Conservation (phyloP, 2,329 filamentous ascomycete species). For the Akanthomyces lecanii region DNA sequence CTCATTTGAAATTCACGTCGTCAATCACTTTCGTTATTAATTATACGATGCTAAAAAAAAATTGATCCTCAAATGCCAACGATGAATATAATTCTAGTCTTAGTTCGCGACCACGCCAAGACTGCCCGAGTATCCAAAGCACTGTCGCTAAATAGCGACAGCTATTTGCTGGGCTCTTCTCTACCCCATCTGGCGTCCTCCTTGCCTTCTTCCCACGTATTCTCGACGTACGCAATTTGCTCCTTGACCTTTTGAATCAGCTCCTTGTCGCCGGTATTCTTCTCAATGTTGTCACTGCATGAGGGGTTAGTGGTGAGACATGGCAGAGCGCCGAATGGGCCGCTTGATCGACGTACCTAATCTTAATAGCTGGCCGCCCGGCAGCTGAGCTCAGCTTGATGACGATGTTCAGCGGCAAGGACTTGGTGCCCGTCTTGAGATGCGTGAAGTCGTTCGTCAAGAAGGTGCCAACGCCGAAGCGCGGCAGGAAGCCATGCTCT, state of each 20-base stretch:
- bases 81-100: background rate
- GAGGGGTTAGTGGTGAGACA: background rate
- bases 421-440: slow-evolving; percentile 71
- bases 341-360: slow-evolving; percentile 47
- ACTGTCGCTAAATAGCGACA: background rate
- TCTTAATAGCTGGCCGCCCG: slow-evolving; percentile 82
- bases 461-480: slow-evolving; percentile 93
- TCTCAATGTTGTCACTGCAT: slow-evolving; percentile 71
- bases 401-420: slow-evolving; percentile 90
- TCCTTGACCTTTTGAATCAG: slow-evolving; percentile 81
- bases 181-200: slow-evolving; percentile 79
- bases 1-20: too few relatives aligned
- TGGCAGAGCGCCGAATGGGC: background rate
- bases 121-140: background rate
- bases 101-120: background rate
- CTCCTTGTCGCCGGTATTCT: slow-evolving; percentile 85
- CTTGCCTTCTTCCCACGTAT: slow-evolving; percentile 76
- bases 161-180: slow-evolving; percentile 28
- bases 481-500: slow-evolving; percentile 72
- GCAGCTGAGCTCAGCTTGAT: slow-evolving; percentile 89
- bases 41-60: too few relatives aligned
- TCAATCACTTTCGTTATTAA: too few relatives aligned
- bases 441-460: slow-evolving; percentile 92
- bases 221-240: slow-evolving; percentile 80
- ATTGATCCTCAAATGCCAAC: too few relatives aligned